Evolutionary conservation across 2,329 filamentous ascomycete genomes (phyloP).

Genomic region (Colletotrichum tropicale): DNA sequence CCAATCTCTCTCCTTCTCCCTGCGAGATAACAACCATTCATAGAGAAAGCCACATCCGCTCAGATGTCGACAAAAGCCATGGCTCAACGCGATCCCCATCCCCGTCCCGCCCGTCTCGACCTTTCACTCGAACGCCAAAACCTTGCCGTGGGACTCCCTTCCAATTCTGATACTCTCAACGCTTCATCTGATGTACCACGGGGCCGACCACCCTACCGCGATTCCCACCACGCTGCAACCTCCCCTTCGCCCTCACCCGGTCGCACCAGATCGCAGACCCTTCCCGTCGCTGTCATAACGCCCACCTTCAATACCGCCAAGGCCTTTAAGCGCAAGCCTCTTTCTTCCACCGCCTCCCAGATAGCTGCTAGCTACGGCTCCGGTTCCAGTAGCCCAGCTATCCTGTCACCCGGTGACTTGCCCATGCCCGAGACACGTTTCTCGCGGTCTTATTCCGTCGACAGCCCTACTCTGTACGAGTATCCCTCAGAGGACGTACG

Average conservation of each 20-base stretch:
- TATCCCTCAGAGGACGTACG: conserved; percentile 41
- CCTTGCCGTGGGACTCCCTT: conserved; percentile 17
- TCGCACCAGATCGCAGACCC: conserved; percentile 21
- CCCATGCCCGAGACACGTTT: conserved; percentile 58
- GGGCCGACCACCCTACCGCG: conserved; percentile 14
- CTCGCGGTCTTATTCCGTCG: conserved; percentile 58
- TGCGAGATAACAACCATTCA: conserved; percentile 14
- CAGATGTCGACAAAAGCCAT: conserved; percentile 18
- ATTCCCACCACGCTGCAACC: conserved; percentile 19
- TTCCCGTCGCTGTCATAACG: conserved; percentile 10
- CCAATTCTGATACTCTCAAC: conserved; percentile 19
- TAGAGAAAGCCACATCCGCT: conserved; percentile 17
- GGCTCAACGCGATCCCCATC: conserved; percentile 18
- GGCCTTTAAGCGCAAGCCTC: conserved; percentile 63
- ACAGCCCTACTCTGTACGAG: conserved; percentile 68
- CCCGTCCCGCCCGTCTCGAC: conserved; percentile 10
- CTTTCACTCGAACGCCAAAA: conserved; percentile 14
- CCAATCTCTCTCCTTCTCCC: background rate
- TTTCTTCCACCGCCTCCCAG: conserved; percentile 60
- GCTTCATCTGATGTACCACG: conserved; percentile 21
- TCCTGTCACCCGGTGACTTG: conserved; percentile 40
- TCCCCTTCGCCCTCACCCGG: conserved; percentile 24
- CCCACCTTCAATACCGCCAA: conserved; percentile 7
- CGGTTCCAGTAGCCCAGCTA: conserved; percentile 25
- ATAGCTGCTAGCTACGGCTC: conserved; percentile 54